Conservation (phyloP, 148 eudicot genomes). For the Rhododendron mucronatum region DNA sequence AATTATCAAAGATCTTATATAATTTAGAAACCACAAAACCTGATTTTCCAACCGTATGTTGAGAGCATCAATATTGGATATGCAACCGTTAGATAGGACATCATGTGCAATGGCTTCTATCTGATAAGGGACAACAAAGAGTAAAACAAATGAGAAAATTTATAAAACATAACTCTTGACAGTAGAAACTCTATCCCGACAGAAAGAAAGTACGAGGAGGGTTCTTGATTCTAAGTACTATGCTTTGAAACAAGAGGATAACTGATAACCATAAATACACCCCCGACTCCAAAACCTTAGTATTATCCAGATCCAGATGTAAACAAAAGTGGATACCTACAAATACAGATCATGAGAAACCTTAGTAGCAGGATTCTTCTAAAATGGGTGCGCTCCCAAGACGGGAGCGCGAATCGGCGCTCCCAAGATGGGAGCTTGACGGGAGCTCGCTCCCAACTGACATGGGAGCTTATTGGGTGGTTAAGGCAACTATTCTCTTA, state of each 20-base stretch:
- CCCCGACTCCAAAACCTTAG: background rate
- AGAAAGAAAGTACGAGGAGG: background rate
- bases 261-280: background rate
- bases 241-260: background rate
- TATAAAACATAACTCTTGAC: background rate
- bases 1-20: background rate
- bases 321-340: background rate
- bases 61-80: conserved; percentile 66
- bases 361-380: too few species aligned
- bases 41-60: conserved; percentile 62
- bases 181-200: background rate
- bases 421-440: too few species aligned
- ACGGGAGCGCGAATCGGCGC: too few species aligned
- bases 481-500: too few species aligned
- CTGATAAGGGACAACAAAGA: conserved; percentile 37
- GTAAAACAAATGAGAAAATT: background rate
- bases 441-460: too few species aligned
- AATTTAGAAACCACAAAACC: conserved; percentile 35
- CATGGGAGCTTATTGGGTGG: too few species aligned
- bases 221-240: background rate
- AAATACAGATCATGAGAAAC: background rate
- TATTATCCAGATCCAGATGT: background rate
- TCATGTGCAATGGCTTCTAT: conserved; percentile 86
- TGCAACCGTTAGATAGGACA: conserved; percentile 59
- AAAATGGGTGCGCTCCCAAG: too few species aligned